Conservation (phyloP, 1,284 basidiomycete genomes). For the Leccinum subfulvum region DNA sequence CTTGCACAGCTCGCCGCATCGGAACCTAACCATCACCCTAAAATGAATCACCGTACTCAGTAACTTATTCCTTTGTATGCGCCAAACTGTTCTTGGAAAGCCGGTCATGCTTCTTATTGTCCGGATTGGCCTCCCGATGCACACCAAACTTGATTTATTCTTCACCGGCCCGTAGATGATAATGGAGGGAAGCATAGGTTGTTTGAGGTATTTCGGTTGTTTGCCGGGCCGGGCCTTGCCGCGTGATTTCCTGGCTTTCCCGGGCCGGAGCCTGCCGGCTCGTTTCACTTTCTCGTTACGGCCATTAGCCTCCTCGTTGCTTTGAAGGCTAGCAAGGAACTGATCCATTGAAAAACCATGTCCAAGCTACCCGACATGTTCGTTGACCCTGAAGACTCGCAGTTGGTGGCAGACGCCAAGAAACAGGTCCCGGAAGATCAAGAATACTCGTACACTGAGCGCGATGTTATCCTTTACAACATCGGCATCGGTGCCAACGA, state of each 20-base stretch:
- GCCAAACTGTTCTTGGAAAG: too few species aligned
- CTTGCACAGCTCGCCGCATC: too few species aligned
- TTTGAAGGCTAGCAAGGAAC: neutral
- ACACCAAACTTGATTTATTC: too few species aligned
- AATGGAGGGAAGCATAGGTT: too few species aligned
- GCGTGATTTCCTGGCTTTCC: slow-evolving; percentile 1
- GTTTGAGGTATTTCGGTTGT: too few species aligned
- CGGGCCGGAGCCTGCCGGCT: neutral
- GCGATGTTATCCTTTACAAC: slow-evolving; percentile 95
- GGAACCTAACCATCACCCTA: too few species aligned
- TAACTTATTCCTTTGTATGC: too few species aligned
- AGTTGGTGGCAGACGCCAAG: slow-evolving; percentile 84
- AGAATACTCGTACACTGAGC: slow-evolving; percentile 79
- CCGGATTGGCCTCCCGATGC: too few species aligned
- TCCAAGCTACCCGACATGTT: slow-evolving; percentile 47
- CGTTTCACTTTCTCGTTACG: neutral
- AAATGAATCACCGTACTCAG: too few species aligned
- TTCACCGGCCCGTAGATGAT: too few species aligned
- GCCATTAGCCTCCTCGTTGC: neutral
- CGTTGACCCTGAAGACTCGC: slow-evolving; percentile 82
- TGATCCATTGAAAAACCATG: slow-evolving; percentile 18
- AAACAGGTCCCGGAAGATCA: slow-evolving; percentile 52
- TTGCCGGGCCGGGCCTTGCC: too few species aligned
- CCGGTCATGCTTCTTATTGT: too few species aligned
- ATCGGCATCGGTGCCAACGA: slow-evolving; percentile 94